phyloP scores from a whole-genome alignment of 345 rosid genomes.

The Camelina hispida region DNA sequence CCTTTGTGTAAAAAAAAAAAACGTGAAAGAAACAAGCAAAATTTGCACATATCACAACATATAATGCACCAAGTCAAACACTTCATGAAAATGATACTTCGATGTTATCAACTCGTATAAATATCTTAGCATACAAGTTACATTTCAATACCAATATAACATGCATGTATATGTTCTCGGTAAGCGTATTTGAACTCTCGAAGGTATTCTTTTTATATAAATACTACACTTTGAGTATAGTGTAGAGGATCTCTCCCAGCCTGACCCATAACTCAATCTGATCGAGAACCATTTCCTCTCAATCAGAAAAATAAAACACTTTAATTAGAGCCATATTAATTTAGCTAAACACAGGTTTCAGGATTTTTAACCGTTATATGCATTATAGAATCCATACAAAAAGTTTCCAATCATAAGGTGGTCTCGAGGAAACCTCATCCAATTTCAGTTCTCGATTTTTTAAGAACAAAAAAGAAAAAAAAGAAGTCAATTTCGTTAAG shows the following conservation, averaged over 20 bases:
- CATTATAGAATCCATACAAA: neutral
- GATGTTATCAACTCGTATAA: neutral
- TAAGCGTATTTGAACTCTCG: too few relatives aligned
- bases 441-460: constrained; percentile 9
- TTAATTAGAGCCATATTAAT: neutral
- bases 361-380: neutral
- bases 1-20: too few relatives aligned
- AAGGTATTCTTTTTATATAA: too few relatives aligned
- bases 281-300: neutral
- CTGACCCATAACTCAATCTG: neutral
- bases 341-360: neutral
- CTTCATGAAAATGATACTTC: neutral
- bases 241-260: too few relatives aligned
- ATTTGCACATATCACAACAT: neutral
- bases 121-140: too few relatives aligned
- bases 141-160: too few relatives aligned
- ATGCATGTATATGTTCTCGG: too few relatives aligned
- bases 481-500: constrained; percentile 40
- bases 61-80: neutral
- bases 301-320: neutral
- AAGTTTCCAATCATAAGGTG: neutral
- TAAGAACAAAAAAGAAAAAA: neutral
- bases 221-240: too few relatives aligned
- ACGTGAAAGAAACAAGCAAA: neutral
- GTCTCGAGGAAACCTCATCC: neutral